phyloP scores from a whole-genome alignment of 1,284 basidiomycete species.

The Malassezia yamatoensis region DNA sequence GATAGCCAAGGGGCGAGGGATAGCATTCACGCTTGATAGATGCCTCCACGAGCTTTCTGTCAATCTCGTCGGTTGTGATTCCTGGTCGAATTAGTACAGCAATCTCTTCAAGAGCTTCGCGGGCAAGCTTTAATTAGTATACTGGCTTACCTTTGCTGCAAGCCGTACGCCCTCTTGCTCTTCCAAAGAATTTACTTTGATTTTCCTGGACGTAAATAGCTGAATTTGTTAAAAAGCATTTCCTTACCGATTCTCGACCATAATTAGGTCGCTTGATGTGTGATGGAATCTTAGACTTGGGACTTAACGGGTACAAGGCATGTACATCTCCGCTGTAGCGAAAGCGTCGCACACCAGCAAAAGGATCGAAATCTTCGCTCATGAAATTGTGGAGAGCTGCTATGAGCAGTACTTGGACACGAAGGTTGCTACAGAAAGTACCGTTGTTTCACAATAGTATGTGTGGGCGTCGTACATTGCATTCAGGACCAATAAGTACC shows the following conservation, averaged over 20 bases:
- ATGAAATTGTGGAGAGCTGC: conserved; percentile 1
- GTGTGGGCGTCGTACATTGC: not conserved
- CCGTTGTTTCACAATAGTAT: not conserved
- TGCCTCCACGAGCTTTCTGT: conserved; percentile 88
- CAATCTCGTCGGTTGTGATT: conserved; percentile 80
- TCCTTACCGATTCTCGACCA: conserved; percentile 44
- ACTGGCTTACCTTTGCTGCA: conserved; percentile 19
- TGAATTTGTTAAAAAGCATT: conserved; percentile 14
- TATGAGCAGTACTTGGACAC: not conserved
- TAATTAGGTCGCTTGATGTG: conserved; percentile 43
- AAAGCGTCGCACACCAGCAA: conserved; percentile 28
- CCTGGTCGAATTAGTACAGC: conserved; percentile 76
- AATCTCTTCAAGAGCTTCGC: conserved; percentile 83
- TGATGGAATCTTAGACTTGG: conserved; percentile 38
- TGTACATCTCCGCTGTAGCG: conserved; percentile 35
- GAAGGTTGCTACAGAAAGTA: not conserved
- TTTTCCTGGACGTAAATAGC: conserved; percentile 37
- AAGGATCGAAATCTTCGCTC: conserved; percentile 29
- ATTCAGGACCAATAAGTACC: not conserved
- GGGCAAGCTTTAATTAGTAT: conserved; percentile 57
- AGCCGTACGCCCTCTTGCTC: conserved; percentile 42
- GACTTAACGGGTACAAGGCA: conserved; percentile 39
- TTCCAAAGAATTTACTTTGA: conserved; percentile 32
- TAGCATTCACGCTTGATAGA: conserved; percentile 83
- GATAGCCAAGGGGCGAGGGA: conserved; percentile 87